These are phyloP conservation scores for Stereum hirsutum DNA, from an alignment of 1,284 basidiomycete species.

Conservation along the genomic window DNA sequence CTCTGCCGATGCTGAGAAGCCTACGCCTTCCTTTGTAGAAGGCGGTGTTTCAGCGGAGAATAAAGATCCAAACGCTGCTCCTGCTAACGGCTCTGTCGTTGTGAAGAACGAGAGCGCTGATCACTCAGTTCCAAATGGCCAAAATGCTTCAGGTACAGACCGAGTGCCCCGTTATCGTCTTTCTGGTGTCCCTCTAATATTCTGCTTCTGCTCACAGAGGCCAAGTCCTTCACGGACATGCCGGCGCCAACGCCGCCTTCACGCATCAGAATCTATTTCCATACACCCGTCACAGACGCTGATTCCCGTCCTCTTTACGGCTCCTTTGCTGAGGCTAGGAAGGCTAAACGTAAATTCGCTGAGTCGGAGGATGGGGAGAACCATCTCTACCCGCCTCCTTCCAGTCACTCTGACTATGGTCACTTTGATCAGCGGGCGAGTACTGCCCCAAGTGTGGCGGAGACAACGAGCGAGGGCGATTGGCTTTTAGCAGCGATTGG, in stretches of 20 bases:
- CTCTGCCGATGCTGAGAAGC: conserved; percentile 1
- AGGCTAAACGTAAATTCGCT: conserved; percentile 76
- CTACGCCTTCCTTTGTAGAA: conserved; percentile 1
- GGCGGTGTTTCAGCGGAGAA: conserved; percentile 13
- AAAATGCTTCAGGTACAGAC: conserved; percentile 11
- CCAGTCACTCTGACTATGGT: conserved; percentile 22
- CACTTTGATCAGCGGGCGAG: conserved; percentile 25
- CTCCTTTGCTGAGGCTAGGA: conserved; percentile 35
- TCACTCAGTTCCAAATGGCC: conserved; percentile 23
- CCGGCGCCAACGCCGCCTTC: conserved; percentile 41
- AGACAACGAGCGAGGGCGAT: conserved; percentile 65
- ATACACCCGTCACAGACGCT: conserved; percentile 73
- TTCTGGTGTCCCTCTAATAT: neutral
- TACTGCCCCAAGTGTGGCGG: conserved; percentile 54
- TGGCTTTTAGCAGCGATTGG: conserved; percentile 80
- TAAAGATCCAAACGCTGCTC: conserved; percentile 23
- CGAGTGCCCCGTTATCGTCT: conserved; percentile 1
- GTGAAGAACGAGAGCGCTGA: conserved; percentile 13
- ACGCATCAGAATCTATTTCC: conserved; percentile 80
- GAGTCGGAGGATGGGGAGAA: conserved; percentile 76
- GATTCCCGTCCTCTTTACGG: conserved; percentile 64
- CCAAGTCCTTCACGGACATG: conserved; percentile 7
- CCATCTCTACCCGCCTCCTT: conserved; percentile 52
- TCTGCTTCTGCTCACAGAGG: conserved; percentile 1
- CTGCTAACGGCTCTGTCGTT: conserved; percentile 1